Conservation (phyloP, 1,284 basidiomycete species). For the Cystobasidiaceae sp. region DNA sequence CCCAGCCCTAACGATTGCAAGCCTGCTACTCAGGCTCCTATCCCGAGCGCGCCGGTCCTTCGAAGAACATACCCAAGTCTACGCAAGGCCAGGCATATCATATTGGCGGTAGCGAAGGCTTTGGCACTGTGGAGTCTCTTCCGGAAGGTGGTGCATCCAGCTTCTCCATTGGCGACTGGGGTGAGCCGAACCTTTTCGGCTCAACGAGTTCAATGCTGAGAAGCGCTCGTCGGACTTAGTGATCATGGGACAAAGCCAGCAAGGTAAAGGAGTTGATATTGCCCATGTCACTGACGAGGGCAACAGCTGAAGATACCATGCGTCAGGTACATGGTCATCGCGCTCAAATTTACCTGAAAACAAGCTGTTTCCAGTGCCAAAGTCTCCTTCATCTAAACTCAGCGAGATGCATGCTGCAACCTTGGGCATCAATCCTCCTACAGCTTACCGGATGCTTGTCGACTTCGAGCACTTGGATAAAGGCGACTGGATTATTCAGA, state of each 20-base stretch:
- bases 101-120: slow-evolving; percentile 72
- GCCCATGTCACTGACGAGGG: neutral
- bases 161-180: slow-evolving; percentile 61
- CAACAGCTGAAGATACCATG: slow-evolving; percentile 3
- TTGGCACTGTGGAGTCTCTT: slow-evolving; percentile 61
- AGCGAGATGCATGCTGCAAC: slow-evolving; percentile 65
- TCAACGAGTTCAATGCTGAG: neutral
- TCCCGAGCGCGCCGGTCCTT: slow-evolving; percentile 16
- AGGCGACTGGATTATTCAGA: slow-evolving; percentile 73
- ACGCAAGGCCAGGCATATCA: slow-evolving; percentile 40
- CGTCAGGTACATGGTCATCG: slow-evolving; percentile 68
- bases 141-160: slow-evolving; percentile 53
- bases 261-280: slow-evolving; percentile 32
- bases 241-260: slow-evolving; percentile 61
- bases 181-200: slow-evolving; percentile 21
- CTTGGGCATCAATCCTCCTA: slow-evolving; percentile 73
- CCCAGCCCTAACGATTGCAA: neutral
- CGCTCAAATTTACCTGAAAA: slow-evolving; percentile 54
- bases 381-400: slow-evolving; percentile 46
- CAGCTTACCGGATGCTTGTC: slow-evolving; percentile 71
- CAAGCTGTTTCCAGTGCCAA: slow-evolving; percentile 62
- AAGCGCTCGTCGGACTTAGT: slow-evolving; percentile 47
- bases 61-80: slow-evolving; percentile 11
- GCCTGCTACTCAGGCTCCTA: slow-evolving; percentile 14
- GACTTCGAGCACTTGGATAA: slow-evolving; percentile 60